These are phyloP conservation scores for Saitoella complicata DNA, from an alignment of 805 yeast genomes.

Conservation along the genomic window DNA sequence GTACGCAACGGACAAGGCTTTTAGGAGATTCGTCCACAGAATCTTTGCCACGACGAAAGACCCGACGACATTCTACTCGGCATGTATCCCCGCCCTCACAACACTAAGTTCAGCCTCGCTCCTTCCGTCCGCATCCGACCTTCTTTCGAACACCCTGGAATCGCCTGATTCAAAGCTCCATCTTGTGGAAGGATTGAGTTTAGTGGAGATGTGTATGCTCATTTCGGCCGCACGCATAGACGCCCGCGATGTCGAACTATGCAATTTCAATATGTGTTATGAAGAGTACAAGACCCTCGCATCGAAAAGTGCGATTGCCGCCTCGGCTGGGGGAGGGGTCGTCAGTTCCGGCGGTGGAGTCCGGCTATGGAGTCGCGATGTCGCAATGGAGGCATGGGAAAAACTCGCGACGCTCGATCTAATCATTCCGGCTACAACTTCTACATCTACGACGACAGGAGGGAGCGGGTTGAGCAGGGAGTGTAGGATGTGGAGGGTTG, in stretches of 20 bases:
- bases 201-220: conserved; percentile 37
- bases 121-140: too few species aligned
- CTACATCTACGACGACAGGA: background rate
- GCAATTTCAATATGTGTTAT: conserved; percentile 62
- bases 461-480: too few species aligned
- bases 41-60: too few species aligned
- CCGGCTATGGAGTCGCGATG: conserved; percentile 44
- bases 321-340: conserved; percentile 32
- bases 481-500: too few species aligned
- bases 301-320: conserved; percentile 9
- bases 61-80: too few species aligned
- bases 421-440: background rate
- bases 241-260: conserved; percentile 32
- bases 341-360: conserved; percentile 17
- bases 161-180: conserved; percentile 5
- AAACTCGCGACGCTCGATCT: conserved; percentile 20
- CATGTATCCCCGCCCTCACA: too few species aligned
- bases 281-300: conserved; percentile 40
- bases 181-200: background rate
- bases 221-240: conserved; percentile 63
- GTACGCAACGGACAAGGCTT: too few species aligned
- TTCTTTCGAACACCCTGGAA: too few species aligned
- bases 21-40: too few species aligned
- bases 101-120: too few species aligned
- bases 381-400: conserved; percentile 63